Conservation (phyloP, 2,329 filamentous ascomycete genomes). For the Sporothrix sp. region DNA sequence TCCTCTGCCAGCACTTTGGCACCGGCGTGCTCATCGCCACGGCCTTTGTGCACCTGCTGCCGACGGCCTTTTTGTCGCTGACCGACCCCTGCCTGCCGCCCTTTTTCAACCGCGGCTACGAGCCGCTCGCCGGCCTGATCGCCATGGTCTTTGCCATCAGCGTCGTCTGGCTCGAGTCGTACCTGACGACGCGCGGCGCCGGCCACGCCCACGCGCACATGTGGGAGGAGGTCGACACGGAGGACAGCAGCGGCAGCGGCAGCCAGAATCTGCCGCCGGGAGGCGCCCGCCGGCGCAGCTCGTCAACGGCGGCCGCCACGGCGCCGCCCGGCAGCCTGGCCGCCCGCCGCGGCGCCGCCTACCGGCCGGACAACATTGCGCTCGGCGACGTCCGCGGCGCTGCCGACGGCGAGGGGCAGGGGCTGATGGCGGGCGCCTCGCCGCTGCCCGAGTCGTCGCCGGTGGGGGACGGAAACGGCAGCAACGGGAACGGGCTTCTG, state of each 20-base stretch:
- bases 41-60: conserved; percentile 69
- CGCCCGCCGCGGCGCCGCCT: conserved; percentile 28
- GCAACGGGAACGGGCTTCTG: background rate
- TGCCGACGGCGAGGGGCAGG: conserved; percentile 24
- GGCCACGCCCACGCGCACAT: conserved; percentile 51
- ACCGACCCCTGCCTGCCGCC: conserved; percentile 63
- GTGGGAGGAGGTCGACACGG: conserved; percentile 39
- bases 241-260: conserved; percentile 21
- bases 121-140: conserved; percentile 68
- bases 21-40: conserved; percentile 81
- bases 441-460: conserved; percentile 48
- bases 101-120: conserved; percentile 72
- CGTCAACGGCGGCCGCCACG: conserved; percentile 9
- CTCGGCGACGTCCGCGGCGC: conserved; percentile 42
- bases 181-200: conserved; percentile 64
- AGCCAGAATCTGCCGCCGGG: conserved; percentile 14
- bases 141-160: conserved; percentile 74
- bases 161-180: conserved; percentile 81
- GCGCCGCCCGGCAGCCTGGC: conserved; percentile 24
- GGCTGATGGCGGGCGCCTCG: conserved; percentile 49
- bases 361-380: conserved; percentile 39
- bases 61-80: conserved; percentile 56
- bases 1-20: conserved; percentile 64
- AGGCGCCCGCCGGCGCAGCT: conserved; percentile 4
- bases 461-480: conserved; percentile 5